These are phyloP conservation scores for Echites panduratus DNA, from an alignment of 257 asterid genomes.

Conservation along the genomic window DNA sequence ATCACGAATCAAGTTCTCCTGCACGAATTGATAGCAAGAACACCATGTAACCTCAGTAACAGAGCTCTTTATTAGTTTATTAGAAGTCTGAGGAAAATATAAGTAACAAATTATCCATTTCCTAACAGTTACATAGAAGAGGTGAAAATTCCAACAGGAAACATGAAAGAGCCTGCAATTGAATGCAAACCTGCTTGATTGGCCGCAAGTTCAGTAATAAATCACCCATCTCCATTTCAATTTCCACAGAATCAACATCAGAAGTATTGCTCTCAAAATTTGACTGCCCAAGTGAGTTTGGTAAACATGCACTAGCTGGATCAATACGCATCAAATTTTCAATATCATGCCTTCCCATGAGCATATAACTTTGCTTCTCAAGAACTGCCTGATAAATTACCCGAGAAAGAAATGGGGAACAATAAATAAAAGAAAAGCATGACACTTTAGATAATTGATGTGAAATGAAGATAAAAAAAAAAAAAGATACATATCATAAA, in stretches of 20 bases:
- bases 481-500: not conserved
- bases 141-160: constrained; percentile 1
- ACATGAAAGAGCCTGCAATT: constrained; percentile 15
- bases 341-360: constrained; percentile 92
- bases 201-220: constrained; percentile 75
- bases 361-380: constrained; percentile 99
- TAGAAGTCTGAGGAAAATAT: not conserved
- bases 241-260: constrained; percentile 45
- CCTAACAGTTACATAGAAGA: not conserved
- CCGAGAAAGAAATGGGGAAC: constrained; percentile 15
- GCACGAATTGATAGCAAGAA: constrained; percentile 21
- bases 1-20: constrained; percentile 97
- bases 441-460: constrained; percentile 1
- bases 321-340: constrained; percentile 85
- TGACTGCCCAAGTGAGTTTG: constrained; percentile 50
- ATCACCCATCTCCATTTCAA: constrained; percentile 74
- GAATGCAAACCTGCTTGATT: constrained; percentile 70
- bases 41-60: not conserved
- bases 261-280: constrained; percentile 39
- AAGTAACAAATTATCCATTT: not conserved
- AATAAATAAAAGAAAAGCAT: constrained; percentile 4
- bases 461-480: not conserved
- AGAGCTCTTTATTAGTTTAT: not conserved
- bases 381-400: constrained; percentile 84
- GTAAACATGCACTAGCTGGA: constrained; percentile 77